Evolutionary conservation across 495 filamentous ascomycete genomes (phyloP), one percentile per base, ranked within the genome.

Genomic region (Penicillium chermesinum): DNA sequence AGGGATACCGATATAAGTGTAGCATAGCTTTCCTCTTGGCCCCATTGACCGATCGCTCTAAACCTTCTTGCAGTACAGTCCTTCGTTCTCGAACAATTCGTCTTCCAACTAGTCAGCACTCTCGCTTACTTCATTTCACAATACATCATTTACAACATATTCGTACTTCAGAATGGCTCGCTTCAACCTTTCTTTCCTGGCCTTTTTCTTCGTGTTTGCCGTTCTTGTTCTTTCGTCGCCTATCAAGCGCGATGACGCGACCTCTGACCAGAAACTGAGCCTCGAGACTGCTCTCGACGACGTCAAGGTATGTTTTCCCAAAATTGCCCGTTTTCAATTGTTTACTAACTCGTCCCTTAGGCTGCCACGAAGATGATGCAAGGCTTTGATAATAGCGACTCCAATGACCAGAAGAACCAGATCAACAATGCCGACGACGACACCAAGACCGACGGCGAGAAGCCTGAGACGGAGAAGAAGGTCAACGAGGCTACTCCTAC

Each of bases 141-240:
- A 38, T 45, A 27, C 48, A 44, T 15, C 53, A 52, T 45, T 46
- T 55, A 35, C 22, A 32, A 12, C 21, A 35, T 17, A 39, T 37
- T 53, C 8, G 44, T 16, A 48, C 53, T 49, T 25, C 57, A 65
- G 21, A 55, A 74, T 73, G 70, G 58, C 65, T 25, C 70, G 65
- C 30, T 52, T 68, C 58, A 68, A 22, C 32, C 32, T 69, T 33
- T 66, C 62, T 21, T 50, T 66, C 51, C 47, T 71, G 14, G 56
- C 62, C 35, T 41, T 66, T 35, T 56, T 66, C 50, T 41, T 69
- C 16, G 50, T 62, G 35, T 59, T 74, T 19, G 65, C 64, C 2
- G 44, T 60, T 16, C 44, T 65, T 21, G 62, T 61, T 37, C 46
- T 62, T 30, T 67, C 68, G 3, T 41, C 63, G 53, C 67, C 67